Evolutionary conservation across 2,329 filamentous ascomycete species (phyloP).

Genomic region (Diaporthe sp.): DNA sequence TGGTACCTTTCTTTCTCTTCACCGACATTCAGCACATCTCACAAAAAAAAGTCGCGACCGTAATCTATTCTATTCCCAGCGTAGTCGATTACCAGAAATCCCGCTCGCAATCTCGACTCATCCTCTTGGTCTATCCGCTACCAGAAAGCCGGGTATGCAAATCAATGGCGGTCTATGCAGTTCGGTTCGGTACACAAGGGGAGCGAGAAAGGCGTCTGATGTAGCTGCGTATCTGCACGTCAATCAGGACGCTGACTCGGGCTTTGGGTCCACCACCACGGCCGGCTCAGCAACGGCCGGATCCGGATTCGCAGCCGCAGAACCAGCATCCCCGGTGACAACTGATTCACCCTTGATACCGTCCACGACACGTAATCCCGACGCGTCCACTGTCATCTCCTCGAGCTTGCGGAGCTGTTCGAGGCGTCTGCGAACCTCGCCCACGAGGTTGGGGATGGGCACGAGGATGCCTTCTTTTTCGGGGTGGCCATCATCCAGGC

Average conservation of each 20-base stretch:
- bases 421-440: slow-evolving; percentile 66
- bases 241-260: slow-evolving; percentile 29
- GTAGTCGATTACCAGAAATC: neutral
- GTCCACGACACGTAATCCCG: slow-evolving; percentile 61
- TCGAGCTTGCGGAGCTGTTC: slow-evolving; percentile 60
- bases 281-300: slow-evolving; percentile 21
- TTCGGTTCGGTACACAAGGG: neutral
- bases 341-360: slow-evolving; percentile 60
- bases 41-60: neutral
- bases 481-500: slow-evolving; percentile 83
- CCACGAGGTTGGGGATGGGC: slow-evolving; percentile 71
- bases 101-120: slow-evolving; percentile 9
- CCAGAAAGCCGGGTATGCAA: slow-evolving; percentile 17
- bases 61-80: slow-evolving; percentile 26
- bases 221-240: slow-evolving; percentile 2
- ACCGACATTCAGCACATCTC: slow-evolving; percentile 24
- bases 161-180: slow-evolving; percentile 16
- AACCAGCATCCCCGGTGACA: slow-evolving; percentile 45
- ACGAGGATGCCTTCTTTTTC: slow-evolving; percentile 91
- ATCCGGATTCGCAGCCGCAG: slow-evolving; percentile 41
- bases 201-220: neutral
- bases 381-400: slow-evolving; percentile 57
- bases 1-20: slow-evolving; percentile 19
- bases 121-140: slow-evolving; percentile 2
- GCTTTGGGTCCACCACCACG: slow-evolving; percentile 9